These are phyloP conservation scores for Penicillium crustosum DNA, from an alignment of 2,329 filamentous ascomycete genomes.

Conservation along the genomic window DNA sequence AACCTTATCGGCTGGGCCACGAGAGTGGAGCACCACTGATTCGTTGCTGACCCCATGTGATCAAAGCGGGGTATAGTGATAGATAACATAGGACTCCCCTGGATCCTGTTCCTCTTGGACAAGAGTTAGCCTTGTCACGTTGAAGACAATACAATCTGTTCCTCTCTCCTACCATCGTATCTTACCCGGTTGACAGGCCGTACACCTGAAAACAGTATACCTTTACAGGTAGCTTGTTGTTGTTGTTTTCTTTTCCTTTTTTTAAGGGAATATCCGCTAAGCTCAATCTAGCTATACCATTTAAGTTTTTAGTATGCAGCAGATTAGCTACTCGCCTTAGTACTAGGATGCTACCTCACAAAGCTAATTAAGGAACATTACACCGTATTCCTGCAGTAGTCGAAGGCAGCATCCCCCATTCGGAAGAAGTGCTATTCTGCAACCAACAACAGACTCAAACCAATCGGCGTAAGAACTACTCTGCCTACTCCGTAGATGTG, in stretches of 20 bases:
- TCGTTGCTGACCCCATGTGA: too few relatives aligned
- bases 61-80: too few relatives aligned
- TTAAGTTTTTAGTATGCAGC: background rate
- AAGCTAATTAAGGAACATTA: constrained; percentile 7
- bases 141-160: too few relatives aligned
- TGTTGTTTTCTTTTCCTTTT: background rate
- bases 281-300: background rate
- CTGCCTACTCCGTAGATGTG: background rate
- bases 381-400: background rate
- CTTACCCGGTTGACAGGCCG: too few relatives aligned
- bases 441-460: background rate
- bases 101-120: too few relatives aligned
- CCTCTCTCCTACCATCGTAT: too few relatives aligned
- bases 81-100: too few relatives aligned
- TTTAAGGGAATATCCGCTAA: background rate
- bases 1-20: too few relatives aligned
- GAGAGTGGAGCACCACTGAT: too few relatives aligned
- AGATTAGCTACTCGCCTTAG: background rate
- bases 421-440: background rate
- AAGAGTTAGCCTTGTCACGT: too few relatives aligned
- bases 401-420: background rate
- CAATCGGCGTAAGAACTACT: background rate
- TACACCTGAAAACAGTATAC: too few relatives aligned
- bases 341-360: background rate
- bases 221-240: too few relatives aligned